Base-by-base conservation (phyloP, 2,329 filamentous ascomycete species). In the Ophiostoma himal-ulmi region DNA sequence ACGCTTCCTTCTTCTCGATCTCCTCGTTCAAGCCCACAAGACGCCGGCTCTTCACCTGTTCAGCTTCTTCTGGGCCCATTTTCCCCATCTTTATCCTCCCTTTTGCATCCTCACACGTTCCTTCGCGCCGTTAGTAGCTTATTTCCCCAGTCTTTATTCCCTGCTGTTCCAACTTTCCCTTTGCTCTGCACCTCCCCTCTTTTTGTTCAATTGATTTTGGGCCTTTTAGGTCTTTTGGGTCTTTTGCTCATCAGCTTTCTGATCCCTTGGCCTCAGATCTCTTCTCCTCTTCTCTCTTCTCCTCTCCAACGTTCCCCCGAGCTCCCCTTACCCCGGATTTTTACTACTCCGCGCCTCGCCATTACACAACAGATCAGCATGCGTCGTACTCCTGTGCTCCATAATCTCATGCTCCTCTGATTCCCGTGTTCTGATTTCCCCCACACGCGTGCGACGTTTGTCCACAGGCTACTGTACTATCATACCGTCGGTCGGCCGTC, bases 331-430 rank as follows among this genome's bases (percentile, higher is more conserved):
- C 69, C 69, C 69, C 69, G 66, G 69, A 70, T 68, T 70, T 68
- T 62, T 36, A 34, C 69, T 70, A 7, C 69, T 70, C 69, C 69
- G 66, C 69, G 64, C 66, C 54, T 67, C 20, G 48, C 37, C n/a
- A 34, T 30, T 30, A 44, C 13, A 57, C 64, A 37, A 22, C 52
- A 57, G 52, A 70, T 62, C 65, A 68, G 41, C 64, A 68, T 17
- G 62, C 64, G 57, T 64, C 30, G 60, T 11, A n/a, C 60, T 39
- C 60, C 34, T 10, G 20, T 37, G 6, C 30, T 39, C 34, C 34
- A 64, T 11, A n/a, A 17, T 11, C 60, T 37, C 30, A 57, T 57
- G 52, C 52, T 54, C 11, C 22, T 57, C 20, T 26, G n/a, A 57
- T 48, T 5, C 14, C 22, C 52, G 44, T 26, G 14, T 26, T 57